Conservation (phyloP, 2,329 filamentous ascomycete genomes). For the Aplosporella prunicola region DNA sequence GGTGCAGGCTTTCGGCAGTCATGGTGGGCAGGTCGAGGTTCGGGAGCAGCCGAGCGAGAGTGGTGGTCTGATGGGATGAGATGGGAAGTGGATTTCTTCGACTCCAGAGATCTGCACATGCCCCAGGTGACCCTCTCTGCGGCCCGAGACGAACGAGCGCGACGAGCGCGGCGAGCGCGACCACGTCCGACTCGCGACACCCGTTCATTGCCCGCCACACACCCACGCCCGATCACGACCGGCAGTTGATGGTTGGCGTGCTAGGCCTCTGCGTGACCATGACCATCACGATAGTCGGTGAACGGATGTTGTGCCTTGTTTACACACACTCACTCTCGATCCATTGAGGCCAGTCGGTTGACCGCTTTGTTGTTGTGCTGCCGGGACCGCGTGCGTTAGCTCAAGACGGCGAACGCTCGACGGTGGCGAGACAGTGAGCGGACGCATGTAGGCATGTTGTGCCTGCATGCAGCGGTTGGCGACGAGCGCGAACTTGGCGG, state of each 20-base stretch:
- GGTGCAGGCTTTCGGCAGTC: slow-evolving; percentile 16
- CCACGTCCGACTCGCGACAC: too few relatives aligned
- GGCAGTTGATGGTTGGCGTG: too few relatives aligned
- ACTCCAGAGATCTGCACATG: slow-evolving; percentile 9
- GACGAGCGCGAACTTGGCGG: too few relatives aligned
- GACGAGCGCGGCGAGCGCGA: too few relatives aligned
- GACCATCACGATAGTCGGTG: too few relatives aligned
- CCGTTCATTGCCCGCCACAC: too few relatives aligned
- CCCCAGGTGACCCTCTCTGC: slow-evolving; percentile 8
- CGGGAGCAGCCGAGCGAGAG: slow-evolving; percentile 2
- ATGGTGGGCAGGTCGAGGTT: slow-evolving; percentile 7
- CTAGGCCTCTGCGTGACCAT: too few relatives aligned
- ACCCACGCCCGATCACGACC: too few relatives aligned
- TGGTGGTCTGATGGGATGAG: slow-evolving; percentile 6
- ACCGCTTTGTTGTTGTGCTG: slow-evolving; percentile 3
- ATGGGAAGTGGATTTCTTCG: slow-evolving; percentile 3
- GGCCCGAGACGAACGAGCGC: slow-evolving; percentile 9
- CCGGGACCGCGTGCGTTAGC: slow-evolving; percentile 7
- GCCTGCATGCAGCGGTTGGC: slow-evolving; percentile 10
- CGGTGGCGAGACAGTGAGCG: slow-evolving; percentile 9
- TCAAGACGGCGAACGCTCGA: too few relatives aligned
- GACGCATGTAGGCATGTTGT: slow-evolving; percentile 1
- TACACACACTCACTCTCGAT: too few relatives aligned
- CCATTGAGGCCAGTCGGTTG: not conserved
- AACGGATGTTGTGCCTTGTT: not conserved